These are phyloP conservation scores for Alternaria metachromatica DNA, from an alignment of 2,329 filamentous ascomycete species.

Conservation along the genomic window DNA sequence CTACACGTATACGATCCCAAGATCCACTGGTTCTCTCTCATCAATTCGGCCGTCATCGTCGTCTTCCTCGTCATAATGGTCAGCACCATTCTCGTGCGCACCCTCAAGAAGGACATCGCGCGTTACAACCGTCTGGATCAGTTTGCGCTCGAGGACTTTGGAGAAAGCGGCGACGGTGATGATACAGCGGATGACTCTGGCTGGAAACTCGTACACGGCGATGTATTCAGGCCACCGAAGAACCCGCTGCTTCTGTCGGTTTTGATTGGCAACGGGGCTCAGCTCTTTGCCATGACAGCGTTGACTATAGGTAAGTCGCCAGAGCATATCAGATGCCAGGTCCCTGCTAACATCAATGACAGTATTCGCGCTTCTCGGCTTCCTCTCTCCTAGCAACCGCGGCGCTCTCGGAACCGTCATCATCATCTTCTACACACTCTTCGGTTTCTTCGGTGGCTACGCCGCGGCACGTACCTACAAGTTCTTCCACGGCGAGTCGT, in stretches of 20 bases:
- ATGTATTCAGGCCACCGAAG: slow-evolving; percentile 90
- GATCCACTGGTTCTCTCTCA: slow-evolving; percentile 98
- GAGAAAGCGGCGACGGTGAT: slow-evolving; percentile 75
- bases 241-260: slow-evolving; percentile 85
- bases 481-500: slow-evolving; percentile 86
- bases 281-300: slow-evolving; percentile 97
- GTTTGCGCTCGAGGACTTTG: slow-evolving; percentile 87
- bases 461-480: slow-evolving; percentile 92
- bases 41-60: slow-evolving; percentile 95
- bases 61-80: slow-evolving; percentile 91
- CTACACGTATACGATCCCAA: slow-evolving; percentile 96
- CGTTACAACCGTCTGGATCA: slow-evolving; percentile 94
- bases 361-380: slow-evolving; percentile 88
- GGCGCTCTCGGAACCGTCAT: slow-evolving; percentile 93
- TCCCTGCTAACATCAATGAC: slow-evolving; percentile 15
- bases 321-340: not conserved
- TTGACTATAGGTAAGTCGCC: slow-evolving; percentile 73
- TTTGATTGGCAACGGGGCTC: slow-evolving; percentile 89
- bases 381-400: slow-evolving; percentile 93
- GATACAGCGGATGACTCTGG: slow-evolving; percentile 97
- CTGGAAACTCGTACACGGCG: slow-evolving; percentile 97
- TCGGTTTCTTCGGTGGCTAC: slow-evolving; percentile 93
- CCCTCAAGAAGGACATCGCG: slow-evolving; percentile 92
- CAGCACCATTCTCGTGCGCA: slow-evolving; percentile 86
- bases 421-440: slow-evolving; percentile 89